Evolutionary conservation across 257 asterid genomes (phyloP), one percentile per base, ranked within the genome.

Genomic region (Solanum peruvianum): DNA sequence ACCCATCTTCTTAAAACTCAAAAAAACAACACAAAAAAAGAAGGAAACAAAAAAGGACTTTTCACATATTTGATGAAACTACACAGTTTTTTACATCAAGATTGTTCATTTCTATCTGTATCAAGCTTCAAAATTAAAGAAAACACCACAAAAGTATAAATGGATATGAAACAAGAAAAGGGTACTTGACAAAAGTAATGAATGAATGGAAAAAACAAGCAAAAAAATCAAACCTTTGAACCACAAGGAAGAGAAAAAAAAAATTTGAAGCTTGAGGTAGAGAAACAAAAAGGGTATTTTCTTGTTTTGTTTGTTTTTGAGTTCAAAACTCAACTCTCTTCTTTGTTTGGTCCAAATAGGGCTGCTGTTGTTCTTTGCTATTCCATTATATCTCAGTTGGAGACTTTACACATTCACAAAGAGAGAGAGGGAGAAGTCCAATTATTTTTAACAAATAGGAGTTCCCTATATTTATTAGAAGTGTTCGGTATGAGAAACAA

Each of bases 1-100:
- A 86, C 89, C 89, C 94, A 93, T 92, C 93, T 87, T 37, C 82
- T 21, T 33, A 70, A 33, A 70, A 70, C 78, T 70, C 78, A 33
- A 70, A 70, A 70, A 33, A 70, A 13, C 39, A 33, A 7, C 12
- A 72, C 44, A 25, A 5, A 4, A 4, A 69, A 35, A 27, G 8
- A 9, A 3, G 20, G 0, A 12, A 2, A 66, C 6, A 21, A 21
- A 37, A 4, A 18, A 0, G 9, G 15, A 37, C 8, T 33, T 31
- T 18, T 71, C n/a, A 71, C 73, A 67, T 67, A 6, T 69, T 2
- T 29, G n/a, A 8, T 39, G 29, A 7, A 76, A 75, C 56, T 3
- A 75, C 7, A 77, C 62, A 44, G 0, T 4, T 27, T 45, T 18
- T 45, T 25, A 21, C 84, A 45, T 25, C 84, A 78, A 78, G 41